Conservation (phyloP, 1,139 yeast species). For the Nadsonia starkeyi-henricii region DNA sequence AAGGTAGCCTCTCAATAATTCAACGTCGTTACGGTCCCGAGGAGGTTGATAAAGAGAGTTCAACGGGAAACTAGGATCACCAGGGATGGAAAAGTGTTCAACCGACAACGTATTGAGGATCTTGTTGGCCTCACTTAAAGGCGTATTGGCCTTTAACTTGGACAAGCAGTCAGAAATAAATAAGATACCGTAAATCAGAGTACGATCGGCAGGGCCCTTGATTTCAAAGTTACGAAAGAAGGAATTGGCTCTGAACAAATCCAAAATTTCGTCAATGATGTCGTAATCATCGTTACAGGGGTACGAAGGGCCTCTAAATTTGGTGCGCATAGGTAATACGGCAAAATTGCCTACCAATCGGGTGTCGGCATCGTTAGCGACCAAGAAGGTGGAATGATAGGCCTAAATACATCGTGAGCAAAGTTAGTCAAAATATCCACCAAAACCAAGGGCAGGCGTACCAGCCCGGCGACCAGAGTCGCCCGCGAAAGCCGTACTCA, state of each 20-base stretch:
- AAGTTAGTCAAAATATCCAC: too few species aligned
- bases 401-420: slow-evolving; percentile 30
- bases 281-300: slow-evolving; percentile 77
- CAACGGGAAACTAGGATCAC: slow-evolving; percentile 87
- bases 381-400: slow-evolving; percentile 78
- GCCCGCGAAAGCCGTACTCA: too few species aligned
- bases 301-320: slow-evolving; percentile 82
- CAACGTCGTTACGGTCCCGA: slow-evolving; percentile 57
- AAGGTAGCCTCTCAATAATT: slow-evolving; percentile 64
- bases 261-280: slow-evolving; percentile 79
- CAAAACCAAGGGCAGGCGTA: too few species aligned
- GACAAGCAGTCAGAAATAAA: slow-evolving; percentile 76
- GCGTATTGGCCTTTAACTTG: slow-evolving; percentile 30
- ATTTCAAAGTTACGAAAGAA: slow-evolving; percentile 95
- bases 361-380: slow-evolving; percentile 23
- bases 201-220: slow-evolving; percentile 87
- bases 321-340: slow-evolving; percentile 68
- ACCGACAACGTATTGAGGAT: slow-evolving; percentile 69
- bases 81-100: slow-evolving; percentile 84
- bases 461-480: too few species aligned
- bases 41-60: slow-evolving; percentile 76
- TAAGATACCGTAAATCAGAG: slow-evolving; percentile 90
- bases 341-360: slow-evolving; percentile 51
- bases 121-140: slow-evolving; percentile 52
- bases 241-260: slow-evolving; percentile 87